Evolutionary conservation across 2,329 filamentous ascomycete genomes (phyloP), one percentile per base, ranked within the genome.

Genomic region (Aspergillus thermomutatus): DNA sequence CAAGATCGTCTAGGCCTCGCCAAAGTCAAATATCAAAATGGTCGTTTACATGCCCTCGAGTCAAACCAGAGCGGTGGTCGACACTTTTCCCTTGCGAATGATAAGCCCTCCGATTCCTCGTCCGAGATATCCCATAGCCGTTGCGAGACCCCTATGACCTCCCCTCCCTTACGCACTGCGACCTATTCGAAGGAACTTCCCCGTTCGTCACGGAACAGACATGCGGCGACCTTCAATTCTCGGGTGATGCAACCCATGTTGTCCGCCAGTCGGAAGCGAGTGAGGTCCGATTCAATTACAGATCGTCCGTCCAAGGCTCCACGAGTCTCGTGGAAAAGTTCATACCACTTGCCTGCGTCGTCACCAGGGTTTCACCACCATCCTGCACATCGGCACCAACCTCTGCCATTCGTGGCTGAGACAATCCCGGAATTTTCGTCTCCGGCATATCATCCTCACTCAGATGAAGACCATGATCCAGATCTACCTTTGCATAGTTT

Each of bases 1-100:
- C 92, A 97, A 78, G 92, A 96, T 79, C 91, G 93, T 62, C 86
- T 99, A 58, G 93, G 94, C 57, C 86, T 97, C 62, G 94, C 94
- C 72, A 94, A 95, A 76, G 94, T 97, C 83, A 97, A 97, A 79
- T 92, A 94, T 65, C 92, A 95, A 77, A 89, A 96, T 79, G 92
- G 92, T 72, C 95, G 92, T 87, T 89, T 97, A 76, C 90, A 94
- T 75, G 83, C 96, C 17, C 58, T 70, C 50, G 72, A 90, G 82
- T 93, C 71, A 85, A 92, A 71, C 85, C 93, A 76, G 82, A 92
- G 71, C 85, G 88, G 77, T 83, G 87, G 65, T 89, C 88, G 76
- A 84, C 89, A 66, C 81, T 87, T 54, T 80, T 80, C 63, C 81
- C 79, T 64, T 80, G 81, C 65, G 66, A 88, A 87, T 69, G 91